Evolutionary conservation across 2,329 filamentous ascomycete species (phyloP).

Genomic region (Arachnomyces sp.): DNA sequence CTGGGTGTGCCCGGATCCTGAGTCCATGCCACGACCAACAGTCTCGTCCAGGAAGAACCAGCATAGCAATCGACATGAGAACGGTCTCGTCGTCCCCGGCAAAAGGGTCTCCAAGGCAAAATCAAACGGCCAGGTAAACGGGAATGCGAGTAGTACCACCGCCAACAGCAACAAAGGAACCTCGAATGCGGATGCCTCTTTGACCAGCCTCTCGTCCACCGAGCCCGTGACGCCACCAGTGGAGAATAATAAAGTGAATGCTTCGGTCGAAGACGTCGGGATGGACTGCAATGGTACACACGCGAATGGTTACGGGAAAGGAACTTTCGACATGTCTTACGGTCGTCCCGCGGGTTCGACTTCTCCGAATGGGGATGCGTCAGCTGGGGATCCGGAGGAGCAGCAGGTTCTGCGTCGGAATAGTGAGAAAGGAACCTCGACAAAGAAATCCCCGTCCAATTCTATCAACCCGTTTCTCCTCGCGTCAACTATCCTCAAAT

Average conservation of each 20-base stretch:
- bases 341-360: slow-evolving; percentile 25
- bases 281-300: slow-evolving; percentile 26
- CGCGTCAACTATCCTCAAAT: slow-evolving; percentile 76
- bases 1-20: slow-evolving; percentile 32
- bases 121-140: slow-evolving; percentile 49
- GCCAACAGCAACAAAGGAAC: slow-evolving; percentile 27
- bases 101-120: slow-evolving; percentile 57
- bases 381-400: slow-evolving; percentile 12
- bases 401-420: slow-evolving; percentile 25
- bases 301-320: slow-evolving; percentile 30
- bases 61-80: slow-evolving; percentile 72
- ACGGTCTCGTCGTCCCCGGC: slow-evolving; percentile 72
- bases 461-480: slow-evolving; percentile 67
- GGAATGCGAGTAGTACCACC: slow-evolving; percentile 37
- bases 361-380: slow-evolving; percentile 23
- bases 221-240: slow-evolving; percentile 18
- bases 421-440: slow-evolving; percentile 13
- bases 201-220: slow-evolving; percentile 28
- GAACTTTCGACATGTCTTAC: slow-evolving; percentile 26
- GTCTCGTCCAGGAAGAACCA: slow-evolving; percentile 48
- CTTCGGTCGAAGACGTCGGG: slow-evolving; percentile 23
- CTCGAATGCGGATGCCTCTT: slow-evolving; percentile 32
- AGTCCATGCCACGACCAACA: slow-evolving; percentile 43
- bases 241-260: slow-evolving; percentile 21
- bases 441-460: slow-evolving; percentile 28